Percentiles rank a stretch among this genome's conserved stretches.
Conservation (phyloP, 352 stramenopile genomes). For the Pythium folliculosum region DNA sequence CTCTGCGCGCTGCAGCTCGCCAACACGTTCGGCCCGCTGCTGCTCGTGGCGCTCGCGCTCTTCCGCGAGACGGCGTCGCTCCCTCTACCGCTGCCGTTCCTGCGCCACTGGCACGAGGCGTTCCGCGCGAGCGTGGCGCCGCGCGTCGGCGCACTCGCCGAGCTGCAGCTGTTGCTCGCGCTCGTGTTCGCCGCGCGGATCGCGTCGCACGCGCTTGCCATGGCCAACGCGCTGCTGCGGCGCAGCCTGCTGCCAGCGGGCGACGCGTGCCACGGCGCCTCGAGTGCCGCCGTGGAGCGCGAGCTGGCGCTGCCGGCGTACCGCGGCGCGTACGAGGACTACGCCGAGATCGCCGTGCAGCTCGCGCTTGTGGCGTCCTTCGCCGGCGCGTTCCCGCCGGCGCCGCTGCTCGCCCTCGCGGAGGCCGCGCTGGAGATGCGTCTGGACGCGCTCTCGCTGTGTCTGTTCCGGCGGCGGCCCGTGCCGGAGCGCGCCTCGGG, state of each 20-base stretch:
- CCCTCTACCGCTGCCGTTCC: background rate
- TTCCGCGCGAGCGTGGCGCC: slow-evolving; percentile 10
- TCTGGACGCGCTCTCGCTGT: slow-evolving; percentile 34
- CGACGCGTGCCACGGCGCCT: background rate
- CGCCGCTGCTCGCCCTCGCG: slow-evolving; percentile 19
- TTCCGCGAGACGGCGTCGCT: background rate
- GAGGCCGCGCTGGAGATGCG: slow-evolving; percentile 34
- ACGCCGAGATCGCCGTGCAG: slow-evolving; percentile 32
- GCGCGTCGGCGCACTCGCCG: slow-evolving; percentile 14
- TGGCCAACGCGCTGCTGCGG: slow-evolving; percentile 15
- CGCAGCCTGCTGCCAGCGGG: background rate
- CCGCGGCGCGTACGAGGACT: slow-evolving; percentile 30
- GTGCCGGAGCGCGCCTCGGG: slow-evolving; percentile 25
- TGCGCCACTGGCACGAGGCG: background rate
- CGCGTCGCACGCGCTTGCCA: slow-evolving; percentile 16
- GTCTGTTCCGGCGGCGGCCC: slow-evolving; percentile 27
- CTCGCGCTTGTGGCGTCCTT: slow-evolving; percentile 28
- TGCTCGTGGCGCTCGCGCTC: slow-evolving; percentile 25
- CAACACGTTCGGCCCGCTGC: slow-evolving; percentile 30
- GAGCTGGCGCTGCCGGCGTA: slow-evolving; percentile 27
- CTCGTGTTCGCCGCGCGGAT: slow-evolving; percentile 28
- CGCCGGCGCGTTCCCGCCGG: slow-evolving; percentile 22
- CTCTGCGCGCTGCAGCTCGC: slow-evolving; percentile 29
- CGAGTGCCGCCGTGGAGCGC: slow-evolving; percentile 12
- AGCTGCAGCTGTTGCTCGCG: slow-evolving; percentile 23